phyloP scores from a whole-genome alignment of 1,284 basidiomycete species.

The Apiotrichum sp. region DNA sequence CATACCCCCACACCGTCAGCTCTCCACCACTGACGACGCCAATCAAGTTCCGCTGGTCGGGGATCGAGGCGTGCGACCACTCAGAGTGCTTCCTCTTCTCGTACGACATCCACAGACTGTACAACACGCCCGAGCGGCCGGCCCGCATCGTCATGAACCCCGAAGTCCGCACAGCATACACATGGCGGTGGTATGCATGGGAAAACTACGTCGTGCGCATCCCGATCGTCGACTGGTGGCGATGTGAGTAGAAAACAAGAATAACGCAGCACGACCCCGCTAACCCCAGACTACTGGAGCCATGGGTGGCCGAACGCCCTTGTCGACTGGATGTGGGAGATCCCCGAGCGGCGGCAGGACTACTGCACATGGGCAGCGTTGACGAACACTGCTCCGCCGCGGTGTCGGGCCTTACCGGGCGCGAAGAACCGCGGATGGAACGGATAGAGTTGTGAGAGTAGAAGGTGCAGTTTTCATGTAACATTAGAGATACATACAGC shows the following conservation, averaged over 20 bases:
- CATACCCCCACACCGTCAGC: slow-evolving; percentile 30
- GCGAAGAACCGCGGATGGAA: not conserved
- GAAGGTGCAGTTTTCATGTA: too few species aligned
- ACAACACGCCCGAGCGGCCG: slow-evolving; percentile 34
- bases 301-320: slow-evolving; percentile 18
- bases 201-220: slow-evolving; percentile 51
- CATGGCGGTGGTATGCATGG: slow-evolving; percentile 49
- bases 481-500: too few species aligned
- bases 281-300: slow-evolving; percentile 22
- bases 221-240: slow-evolving; percentile 51
- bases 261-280: too few species aligned
- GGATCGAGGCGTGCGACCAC: slow-evolving; percentile 51
- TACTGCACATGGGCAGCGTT: slow-evolving; percentile 33
- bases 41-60: slow-evolving; percentile 51
- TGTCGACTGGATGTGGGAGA: slow-evolving; percentile 29
- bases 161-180: slow-evolving; percentile 47
- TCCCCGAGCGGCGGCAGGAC: slow-evolving; percentile 18
- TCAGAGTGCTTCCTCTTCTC: slow-evolving; percentile 55
- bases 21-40: slow-evolving; percentile 46
- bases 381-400: slow-evolving; percentile 12
- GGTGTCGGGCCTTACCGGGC: slow-evolving; percentile 23
- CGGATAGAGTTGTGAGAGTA: not conserved
- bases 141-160: slow-evolving; percentile 52
- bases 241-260: slow-evolving; percentile 26
- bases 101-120: slow-evolving; percentile 55